Percentiles rank a stretch among this genome's conserved stretches.
These are phyloP conservation scores for Penicillium pulvis DNA, from an alignment of 495 filamentous ascomycete genomes.

Conservation along the genomic window DNA sequence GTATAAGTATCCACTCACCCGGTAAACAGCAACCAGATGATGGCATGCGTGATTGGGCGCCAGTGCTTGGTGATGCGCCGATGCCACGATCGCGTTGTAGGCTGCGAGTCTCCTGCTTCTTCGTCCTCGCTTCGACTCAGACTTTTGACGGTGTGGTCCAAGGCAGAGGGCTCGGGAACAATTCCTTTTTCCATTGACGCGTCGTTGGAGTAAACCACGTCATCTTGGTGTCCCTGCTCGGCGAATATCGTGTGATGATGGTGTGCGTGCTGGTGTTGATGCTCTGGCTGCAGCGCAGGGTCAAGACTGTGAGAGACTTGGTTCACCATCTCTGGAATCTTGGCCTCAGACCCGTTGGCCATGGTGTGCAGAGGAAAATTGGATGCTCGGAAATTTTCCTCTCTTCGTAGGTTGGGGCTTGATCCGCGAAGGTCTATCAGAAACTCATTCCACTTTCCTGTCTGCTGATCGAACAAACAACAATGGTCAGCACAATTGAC, in stretches of 20 bases:
- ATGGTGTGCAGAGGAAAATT: not conserved
- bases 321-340: not conserved
- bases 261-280: conserved; percentile 55
- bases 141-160: conserved; percentile 44
- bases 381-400: not conserved
- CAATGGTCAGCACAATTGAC: not conserved
- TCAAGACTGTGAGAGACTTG: conserved; percentile 9
- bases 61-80: conserved; percentile 31
- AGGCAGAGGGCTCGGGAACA: conserved; percentile 42
- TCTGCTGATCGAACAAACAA: not conserved
- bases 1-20: conserved; percentile 46
- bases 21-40: conserved; percentile 60
- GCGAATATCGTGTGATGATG: conserved; percentile 50
- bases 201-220: conserved; percentile 51
- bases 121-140: conserved; percentile 35
- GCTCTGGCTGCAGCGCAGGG: conserved; percentile 21
- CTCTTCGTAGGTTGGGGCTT: not conserved
- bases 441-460: not conserved
- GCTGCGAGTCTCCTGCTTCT: conserved; percentile 27
- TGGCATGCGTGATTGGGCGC: conserved; percentile 48
- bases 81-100: conserved; percentile 27
- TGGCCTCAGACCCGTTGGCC: not conserved
- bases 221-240: conserved; percentile 46
- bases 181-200: conserved; percentile 42
- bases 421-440: not conserved